Base-by-base conservation (phyloP, 768 basidiomycete genomes). In the Lepiota venenata region DNA sequence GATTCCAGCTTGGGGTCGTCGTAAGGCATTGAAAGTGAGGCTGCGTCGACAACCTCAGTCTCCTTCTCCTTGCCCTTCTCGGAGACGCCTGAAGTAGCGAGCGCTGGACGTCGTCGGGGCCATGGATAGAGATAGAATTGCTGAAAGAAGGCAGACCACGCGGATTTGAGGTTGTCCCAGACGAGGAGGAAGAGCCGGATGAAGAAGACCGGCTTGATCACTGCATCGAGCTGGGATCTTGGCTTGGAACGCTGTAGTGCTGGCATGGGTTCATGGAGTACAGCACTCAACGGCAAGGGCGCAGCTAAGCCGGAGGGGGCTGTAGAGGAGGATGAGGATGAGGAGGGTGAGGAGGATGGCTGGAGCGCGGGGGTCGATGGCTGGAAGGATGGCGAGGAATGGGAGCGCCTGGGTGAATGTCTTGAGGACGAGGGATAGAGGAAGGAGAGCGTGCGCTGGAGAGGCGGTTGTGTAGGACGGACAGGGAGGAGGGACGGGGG, bases 81-180 rank as follows among this genome's bases (percentile, higher is more conserved):
- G 11, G 22, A 51, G n/a, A 47, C 18, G 18, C 32, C 16, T 16
- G 43, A 52, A 32, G 42, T 20, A n/a, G 21, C 35, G n/a, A 42
- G 18, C 12, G 44, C 32, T 12, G 51, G 42, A n/a, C 51, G 60
- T 27, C 52, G 56, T 55, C 51, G 59, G 16, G 48, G 51, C 42
- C 57, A 52, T 52, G 56, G 55, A 39, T 55, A 40, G 45, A 61
- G 27, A 41, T 55, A 51, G 43, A 61, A n/a, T 45, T 59, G 58
- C 14, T 52, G 58, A 44, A 65, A 38, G 42, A 80, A 60, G 15
- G 83, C 79, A n/a, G 74, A 69, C 77, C 84, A 88, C 18, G 81
- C 80, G 7, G 79, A 74, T 58, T 78, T 81, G 59, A 92, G 69
- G 45, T 81, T 78, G 61, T 86, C 76, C 88, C 90, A 92, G 51